These are phyloP conservation scores for Podaxis carcinomalis DNA, from an alignment of 768 basidiomycete genomes.

Conservation along the genomic window DNA sequence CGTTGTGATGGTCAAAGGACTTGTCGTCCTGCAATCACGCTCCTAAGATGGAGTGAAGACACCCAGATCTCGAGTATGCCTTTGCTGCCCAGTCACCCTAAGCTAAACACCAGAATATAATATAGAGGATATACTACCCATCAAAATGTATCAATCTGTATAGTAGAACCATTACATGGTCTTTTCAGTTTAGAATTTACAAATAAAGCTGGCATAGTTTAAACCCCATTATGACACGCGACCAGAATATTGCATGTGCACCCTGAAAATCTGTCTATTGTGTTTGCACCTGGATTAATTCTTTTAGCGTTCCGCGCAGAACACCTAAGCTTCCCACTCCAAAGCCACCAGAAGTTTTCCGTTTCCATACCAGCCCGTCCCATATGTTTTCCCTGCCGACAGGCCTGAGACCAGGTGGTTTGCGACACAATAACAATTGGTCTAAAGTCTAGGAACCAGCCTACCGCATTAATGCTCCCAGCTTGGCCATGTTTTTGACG, in stretches of 20 bases:
- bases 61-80: background rate
- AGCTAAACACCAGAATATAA: no score
- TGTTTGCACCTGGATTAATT: background rate
- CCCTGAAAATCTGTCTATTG: background rate
- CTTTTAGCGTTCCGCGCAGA: background rate
- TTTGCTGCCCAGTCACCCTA: background rate
- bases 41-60: background rate
- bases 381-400: background rate
- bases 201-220: background rate
- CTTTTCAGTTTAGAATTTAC: background rate
- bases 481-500: background rate
- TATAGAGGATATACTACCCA: no score
- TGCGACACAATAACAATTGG: background rate
- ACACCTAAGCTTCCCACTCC: background rate
- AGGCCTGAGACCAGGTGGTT: background rate
- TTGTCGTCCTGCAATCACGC: background rate
- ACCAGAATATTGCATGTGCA: background rate
- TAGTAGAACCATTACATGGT: background rate
- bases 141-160: background rate
- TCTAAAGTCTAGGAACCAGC: background rate
- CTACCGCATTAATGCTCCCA: background rate
- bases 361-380: background rate
- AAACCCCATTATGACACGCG: background rate
- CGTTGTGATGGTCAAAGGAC: background rate
- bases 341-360: background rate